Conservation (phyloP, 2,329 filamentous ascomycete genomes). For the Ophiostoma pallidulum region DNA sequence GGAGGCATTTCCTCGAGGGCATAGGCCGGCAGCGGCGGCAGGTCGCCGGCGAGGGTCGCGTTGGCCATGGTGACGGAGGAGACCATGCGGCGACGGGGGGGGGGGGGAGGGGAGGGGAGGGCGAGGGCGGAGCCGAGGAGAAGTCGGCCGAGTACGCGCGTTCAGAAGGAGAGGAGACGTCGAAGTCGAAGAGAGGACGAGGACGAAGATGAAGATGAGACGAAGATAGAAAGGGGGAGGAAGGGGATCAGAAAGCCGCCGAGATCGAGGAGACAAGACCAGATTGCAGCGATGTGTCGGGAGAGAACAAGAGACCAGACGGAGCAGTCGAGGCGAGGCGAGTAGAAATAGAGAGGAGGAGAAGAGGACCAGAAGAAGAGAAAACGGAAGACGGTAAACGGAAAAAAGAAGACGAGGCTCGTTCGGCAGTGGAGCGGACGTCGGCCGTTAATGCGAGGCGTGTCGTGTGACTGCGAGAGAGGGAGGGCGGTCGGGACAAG, state of each 20-base stretch:
- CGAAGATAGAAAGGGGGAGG: too few relatives aligned
- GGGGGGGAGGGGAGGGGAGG: neutral
- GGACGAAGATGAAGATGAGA: too few relatives aligned
- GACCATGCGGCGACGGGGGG: constrained; percentile 25
- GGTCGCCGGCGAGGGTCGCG: constrained; percentile 46
- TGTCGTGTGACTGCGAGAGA: constrained; percentile 14
- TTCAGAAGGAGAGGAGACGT: too few relatives aligned
- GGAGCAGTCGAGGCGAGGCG: neutral
- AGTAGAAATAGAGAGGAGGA: neutral
- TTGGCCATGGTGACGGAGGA: constrained; percentile 38
- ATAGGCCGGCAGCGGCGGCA: constrained; percentile 83
- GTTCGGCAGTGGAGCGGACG: constrained; percentile 13
- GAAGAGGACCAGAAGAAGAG: neutral
- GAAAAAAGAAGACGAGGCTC: constrained; percentile 8
- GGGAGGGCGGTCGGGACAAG: neutral
- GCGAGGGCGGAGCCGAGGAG: neutral
- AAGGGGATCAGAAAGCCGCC: neutral
- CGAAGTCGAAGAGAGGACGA: too few relatives aligned
- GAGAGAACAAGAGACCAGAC: neutral
- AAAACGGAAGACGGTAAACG: neutral
- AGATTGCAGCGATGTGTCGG: too few relatives aligned
- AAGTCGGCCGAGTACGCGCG: too few relatives aligned
- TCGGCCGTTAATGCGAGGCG: constrained; percentile 13
- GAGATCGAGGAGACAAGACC: neutral
- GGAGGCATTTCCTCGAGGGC: constrained; percentile 59